Conservation (phyloP, 140 eudicot genomes). For the Anethum foeniculum region DNA sequence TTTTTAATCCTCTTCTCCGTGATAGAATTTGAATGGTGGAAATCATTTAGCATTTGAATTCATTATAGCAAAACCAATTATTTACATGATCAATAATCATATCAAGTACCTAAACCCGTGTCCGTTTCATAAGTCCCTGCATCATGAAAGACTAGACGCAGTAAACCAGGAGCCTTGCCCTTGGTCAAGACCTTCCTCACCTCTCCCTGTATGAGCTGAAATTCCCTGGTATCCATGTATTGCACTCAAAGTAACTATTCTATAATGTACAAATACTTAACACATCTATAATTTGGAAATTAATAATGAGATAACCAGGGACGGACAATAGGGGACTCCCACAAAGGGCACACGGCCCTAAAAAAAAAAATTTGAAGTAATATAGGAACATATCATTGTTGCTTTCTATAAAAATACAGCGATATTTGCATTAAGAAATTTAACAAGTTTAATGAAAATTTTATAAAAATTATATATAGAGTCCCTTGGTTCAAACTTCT, state of each 20-base stretch:
- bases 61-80: slow-evolving; percentile 2
- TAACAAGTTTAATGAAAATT: too few relatives aligned
- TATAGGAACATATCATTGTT: too few relatives aligned
- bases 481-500: not conserved
- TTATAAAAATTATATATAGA: not conserved
- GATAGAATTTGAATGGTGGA: not conserved
- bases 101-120: slow-evolving; percentile 51
- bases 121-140: slow-evolving; percentile 76
- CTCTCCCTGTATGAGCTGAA: slow-evolving; percentile 48
- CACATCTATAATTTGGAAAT: not conserved
- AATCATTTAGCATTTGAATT: not conserved
- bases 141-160: slow-evolving; percentile 94
- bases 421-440: too few relatives aligned
- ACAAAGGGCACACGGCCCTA: not conserved
- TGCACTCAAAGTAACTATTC: not conserved
- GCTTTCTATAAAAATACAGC: too few relatives aligned
- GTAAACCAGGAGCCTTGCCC: slow-evolving; percentile 86
- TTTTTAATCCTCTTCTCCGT: not conserved
- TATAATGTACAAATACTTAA: not conserved
- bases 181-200: slow-evolving; percentile 71
- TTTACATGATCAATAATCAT: not conserved
- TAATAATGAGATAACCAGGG: not conserved
- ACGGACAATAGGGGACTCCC: not conserved
- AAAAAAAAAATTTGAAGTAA: too few relatives aligned
- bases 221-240: slow-evolving; percentile 41